These are phyloP conservation scores for Clavariopsis aquatica DNA, from an alignment of 495 filamentous ascomycete genomes.

Conservation along the genomic window DNA sequence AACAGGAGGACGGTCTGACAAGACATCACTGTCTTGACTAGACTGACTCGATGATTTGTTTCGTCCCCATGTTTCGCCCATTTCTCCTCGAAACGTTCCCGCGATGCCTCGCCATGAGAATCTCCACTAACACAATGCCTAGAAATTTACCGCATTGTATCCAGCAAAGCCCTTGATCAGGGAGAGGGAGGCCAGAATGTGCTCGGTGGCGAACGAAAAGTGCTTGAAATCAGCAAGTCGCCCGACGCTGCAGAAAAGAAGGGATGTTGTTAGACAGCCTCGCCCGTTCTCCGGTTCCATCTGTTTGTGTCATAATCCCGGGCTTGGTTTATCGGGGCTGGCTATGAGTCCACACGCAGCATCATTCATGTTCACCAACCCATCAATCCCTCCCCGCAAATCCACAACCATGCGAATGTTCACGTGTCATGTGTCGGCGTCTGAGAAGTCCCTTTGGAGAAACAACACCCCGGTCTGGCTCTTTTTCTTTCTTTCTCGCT, in stretches of 20 bases:
- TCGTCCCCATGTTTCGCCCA: background rate
- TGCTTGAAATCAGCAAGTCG: constrained; percentile 78
- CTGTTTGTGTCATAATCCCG: constrained; percentile 21
- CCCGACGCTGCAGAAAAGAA: constrained; percentile 74
- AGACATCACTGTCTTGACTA: background rate
- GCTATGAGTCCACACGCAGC: constrained; percentile 15
- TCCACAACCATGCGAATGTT: background rate
- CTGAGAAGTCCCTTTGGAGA: constrained; percentile 22
- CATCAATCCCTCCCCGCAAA: background rate
- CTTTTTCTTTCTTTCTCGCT: background rate
- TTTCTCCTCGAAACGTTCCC: background rate
- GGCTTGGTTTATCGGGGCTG: constrained; percentile 18
- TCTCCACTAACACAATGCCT: constrained; percentile 15
- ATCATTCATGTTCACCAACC: background rate
- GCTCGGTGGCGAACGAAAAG: constrained; percentile 63
- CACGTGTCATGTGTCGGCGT: constrained; percentile 34
- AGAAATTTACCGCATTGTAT: constrained; percentile 99
- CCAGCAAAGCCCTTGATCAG: constrained; percentile 90
- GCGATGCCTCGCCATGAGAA: background rate
- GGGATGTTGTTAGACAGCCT: constrained; percentile 75
- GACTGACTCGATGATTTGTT: background rate
- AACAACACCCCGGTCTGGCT: background rate
- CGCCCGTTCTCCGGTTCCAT: constrained; percentile 3
- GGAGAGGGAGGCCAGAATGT: constrained; percentile 74
- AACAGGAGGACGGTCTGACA: background rate